phyloP scores from a whole-genome alignment of 345 rosid genomes.

The Ceriops zippeliana region DNA sequence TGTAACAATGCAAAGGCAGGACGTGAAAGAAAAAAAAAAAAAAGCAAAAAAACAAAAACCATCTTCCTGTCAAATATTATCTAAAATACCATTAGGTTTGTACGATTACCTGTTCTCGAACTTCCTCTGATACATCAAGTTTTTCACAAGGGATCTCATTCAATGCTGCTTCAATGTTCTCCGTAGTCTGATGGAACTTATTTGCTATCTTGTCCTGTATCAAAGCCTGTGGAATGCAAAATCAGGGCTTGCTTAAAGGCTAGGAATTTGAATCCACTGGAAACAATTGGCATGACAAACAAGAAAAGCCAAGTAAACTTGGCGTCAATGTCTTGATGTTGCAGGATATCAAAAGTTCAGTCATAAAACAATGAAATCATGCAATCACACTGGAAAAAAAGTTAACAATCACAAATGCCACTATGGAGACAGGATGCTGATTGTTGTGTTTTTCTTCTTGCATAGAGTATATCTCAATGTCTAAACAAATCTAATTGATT shows the following conservation, averaged over 20 bases:
- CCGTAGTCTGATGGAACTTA: conserved; percentile 52
- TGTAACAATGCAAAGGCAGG: background rate
- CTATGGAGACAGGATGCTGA: no score
- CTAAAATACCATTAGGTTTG: background rate
- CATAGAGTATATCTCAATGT: no score
- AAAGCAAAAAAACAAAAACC: background rate
- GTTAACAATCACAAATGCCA: no score
- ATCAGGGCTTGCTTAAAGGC: background rate
- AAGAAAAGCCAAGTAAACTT: no score
- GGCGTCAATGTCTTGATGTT: no score
- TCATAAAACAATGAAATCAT: no score
- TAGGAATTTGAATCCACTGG: background rate
- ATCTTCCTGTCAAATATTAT: background rate
- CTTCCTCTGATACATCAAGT: conserved; percentile 74
- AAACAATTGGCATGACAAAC: background rate
- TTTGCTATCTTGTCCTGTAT: conserved; percentile 40
- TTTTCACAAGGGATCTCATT: conserved; percentile 52
- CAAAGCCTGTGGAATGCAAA: conserved; percentile 44
- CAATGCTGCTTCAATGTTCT: conserved; percentile 69
- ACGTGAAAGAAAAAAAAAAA: background rate
- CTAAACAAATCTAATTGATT: no score
- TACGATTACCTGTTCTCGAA: conserved; percentile 72
- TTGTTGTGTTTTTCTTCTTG: no score
- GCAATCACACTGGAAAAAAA: no score
- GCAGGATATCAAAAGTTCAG: no score